Base-by-base conservation (phyloP, 1,284 basidiomycete species). In the Grifola frondosa region DNA sequence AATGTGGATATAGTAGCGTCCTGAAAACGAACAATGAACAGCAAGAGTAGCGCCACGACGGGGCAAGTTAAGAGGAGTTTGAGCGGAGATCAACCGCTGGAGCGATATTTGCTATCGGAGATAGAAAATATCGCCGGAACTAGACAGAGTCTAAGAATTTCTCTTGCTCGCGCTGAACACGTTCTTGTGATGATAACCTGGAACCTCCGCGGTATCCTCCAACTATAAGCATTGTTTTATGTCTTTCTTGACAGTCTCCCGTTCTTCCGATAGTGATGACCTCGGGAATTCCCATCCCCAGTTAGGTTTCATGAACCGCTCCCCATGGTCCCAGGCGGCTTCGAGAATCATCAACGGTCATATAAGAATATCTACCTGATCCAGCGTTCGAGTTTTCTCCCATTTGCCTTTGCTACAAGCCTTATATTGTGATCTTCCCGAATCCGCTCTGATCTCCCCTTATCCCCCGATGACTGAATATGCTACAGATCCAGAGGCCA, bases 391-490 rank as follows among this genome's bases (percentile, higher is more conserved):
- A 36, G 37, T 49, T 47, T 53, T 49, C 41, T 46, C 41, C 39
- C 30, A 48, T 40, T 44, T 37, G 38, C 30, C 48, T 35, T 32
- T 43, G 19, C 20, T 30, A 22, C 40, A 37, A 36, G 36, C 46
- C 23, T 29, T 44, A 36, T 43, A 42, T 44, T 42, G 41, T 32
- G 32, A 41, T 35, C 31, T 20, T 46, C 24, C 36, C 42, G 32
- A 20, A 29, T 38, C 28, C 26, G 9, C 44, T 37, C 43, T 44
- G 37, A n/a, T n/a, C n/a, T 44, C 33, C 35, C 33, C 49, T 36
- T 15, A 39, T 29, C 23, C 41, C 43, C 40, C 24, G 30, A 84
- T 87, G 83, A 82, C 82, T 40, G 82, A 84, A 66, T 83, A 81
- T 64, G 74, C 76, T 1, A 69, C 74, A 30, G 78, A 77, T 32